A percentile compares a stretch with the other conserved stretches of the same genome.
phyloP scores from a whole-genome alignment of 148 eudicot species.

The Vaccinium darrowii region DNA sequence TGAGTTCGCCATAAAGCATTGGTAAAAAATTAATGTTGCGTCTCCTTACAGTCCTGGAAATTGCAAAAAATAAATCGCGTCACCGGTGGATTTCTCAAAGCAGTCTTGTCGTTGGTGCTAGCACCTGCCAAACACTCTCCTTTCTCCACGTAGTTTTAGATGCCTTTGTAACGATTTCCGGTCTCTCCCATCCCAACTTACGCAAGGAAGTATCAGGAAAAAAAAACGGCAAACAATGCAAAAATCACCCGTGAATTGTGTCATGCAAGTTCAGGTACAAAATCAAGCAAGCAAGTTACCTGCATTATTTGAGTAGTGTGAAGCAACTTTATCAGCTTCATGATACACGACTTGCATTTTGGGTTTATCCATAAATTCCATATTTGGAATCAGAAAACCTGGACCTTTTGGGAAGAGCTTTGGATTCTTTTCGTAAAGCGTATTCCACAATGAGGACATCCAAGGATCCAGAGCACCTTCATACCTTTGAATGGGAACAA shows the following conservation, averaged over 20 bases:
- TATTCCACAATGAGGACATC: conserved; percentile 79
- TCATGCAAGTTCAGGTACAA: conserved; percentile 2
- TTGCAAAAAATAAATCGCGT: not conserved
- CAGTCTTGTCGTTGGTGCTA: no score
- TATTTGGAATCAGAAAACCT: conserved; percentile 41
- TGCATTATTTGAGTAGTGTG: conserved; percentile 33
- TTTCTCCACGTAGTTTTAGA: no score
- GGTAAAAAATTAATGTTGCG: not conserved
- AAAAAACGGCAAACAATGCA: not conserved
- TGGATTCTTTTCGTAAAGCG: conserved; percentile 50
- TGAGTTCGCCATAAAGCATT: not conserved
- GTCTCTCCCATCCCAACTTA: no score
- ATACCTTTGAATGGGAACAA: conserved; percentile 48
- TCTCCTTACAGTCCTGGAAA: not conserved
- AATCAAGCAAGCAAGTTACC: conserved; percentile 43
- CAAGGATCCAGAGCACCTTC: conserved; percentile 99
- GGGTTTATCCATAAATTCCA: conserved; percentile 47
- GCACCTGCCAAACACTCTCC: no score
- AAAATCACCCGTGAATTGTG: not conserved
- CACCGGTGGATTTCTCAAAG: no score
- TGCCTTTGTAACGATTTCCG: no score
- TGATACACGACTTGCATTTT: conserved; percentile 63
- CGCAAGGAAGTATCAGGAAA: not conserved
- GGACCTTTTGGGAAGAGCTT: conserved; percentile 65
- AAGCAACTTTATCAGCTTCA: conserved; percentile 29